These are phyloP conservation scores for Limnomonas spitsbergensis DNA, from an alignment of 139 green algal species.

Conservation along the genomic window DNA sequence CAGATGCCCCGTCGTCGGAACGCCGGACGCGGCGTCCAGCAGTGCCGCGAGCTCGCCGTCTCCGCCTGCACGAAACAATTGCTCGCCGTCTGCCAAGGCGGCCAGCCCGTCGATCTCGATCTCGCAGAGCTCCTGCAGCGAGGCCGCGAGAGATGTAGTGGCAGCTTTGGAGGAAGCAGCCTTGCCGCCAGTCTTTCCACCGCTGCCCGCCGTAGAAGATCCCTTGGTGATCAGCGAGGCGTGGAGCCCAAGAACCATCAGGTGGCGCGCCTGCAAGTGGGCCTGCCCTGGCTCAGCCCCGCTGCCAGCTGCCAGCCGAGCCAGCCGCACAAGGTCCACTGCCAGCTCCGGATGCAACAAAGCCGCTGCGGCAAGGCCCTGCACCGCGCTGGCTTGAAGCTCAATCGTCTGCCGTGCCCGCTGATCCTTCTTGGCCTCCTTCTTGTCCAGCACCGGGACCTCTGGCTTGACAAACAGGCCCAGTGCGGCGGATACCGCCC, in stretches of 20 bases:
- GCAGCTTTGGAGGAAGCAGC: not conserved
- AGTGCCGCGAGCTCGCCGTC: too few relatives aligned
- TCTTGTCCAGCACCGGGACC: not conserved
- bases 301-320: too few relatives aligned
- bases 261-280: conserved; percentile 24
- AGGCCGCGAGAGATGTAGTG: not conserved
- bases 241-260: conserved; percentile 32
- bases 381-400: not conserved
- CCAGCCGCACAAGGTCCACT: not conserved
- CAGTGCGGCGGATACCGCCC: not conserved
- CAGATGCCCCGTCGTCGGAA: too few relatives aligned
- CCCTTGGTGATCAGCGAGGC: not conserved
- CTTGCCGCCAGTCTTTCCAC: not conserved
- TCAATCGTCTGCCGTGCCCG: conserved; percentile 1
- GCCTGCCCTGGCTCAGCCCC: too few relatives aligned
- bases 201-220: not conserved
- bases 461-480: not conserved
- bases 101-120: not conserved
- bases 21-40: too few relatives aligned
- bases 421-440: conserved; percentile 8
- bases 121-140: not conserved
- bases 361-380: conserved; percentile 3
- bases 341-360: not conserved
- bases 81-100: not conserved
- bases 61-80: too few relatives aligned